Base-by-base conservation (phyloP, 228 moss, liverwort and hornwort genomes). In the Sphagnum fallax region DNA sequence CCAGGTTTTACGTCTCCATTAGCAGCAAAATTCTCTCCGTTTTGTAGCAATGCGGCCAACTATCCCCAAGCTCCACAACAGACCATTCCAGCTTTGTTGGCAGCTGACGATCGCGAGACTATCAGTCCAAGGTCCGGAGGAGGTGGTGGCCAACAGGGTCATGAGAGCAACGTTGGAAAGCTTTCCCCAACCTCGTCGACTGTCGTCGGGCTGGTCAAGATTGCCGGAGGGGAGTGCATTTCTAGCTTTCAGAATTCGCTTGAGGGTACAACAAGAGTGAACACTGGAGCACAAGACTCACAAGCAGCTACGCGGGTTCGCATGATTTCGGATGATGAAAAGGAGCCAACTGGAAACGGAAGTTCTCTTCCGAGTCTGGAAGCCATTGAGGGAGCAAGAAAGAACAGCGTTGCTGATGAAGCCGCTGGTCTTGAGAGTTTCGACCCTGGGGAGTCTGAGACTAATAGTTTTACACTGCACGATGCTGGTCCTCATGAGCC, bases 11-110 rank as follows among this genome's bases (percentile, higher is more conserved):
- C 32, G 32, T 32, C 82, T 10, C 84, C 84, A 71, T 79, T 84
- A 12, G 88, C 82, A 48, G 88, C 84, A 8, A 79, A 77, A 67
- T 88, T 78, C 18, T 88, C 88, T 16, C 73, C 82, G 70, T 84
- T 88, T 59, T 73, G 82, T 10, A 84, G 68, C 51, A 79, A 81
- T 32, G 32, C 32, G 3, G 32, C 32, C 14, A 74, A 75, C 18
- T 81, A 75, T 32, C 73, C 81, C 4, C 72, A 74, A 12, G 32
- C 32, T 32, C 32, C 16, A 50, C 59, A 59, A 60, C n/a, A 53
- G 32, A 62, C 61, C 74, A 16, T 78, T 82, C 52, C 77, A 72
- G 62, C 72, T 79, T 65, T 55, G 9, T 57, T 64, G 47, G 70
- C 74, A 5, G 89, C 85, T 62, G 67, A 10, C 52, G 91, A 91